These are phyloP conservation scores for Gossypium arboreum DNA, from an alignment of 345 rosid genomes.

Conservation along the genomic window DNA sequence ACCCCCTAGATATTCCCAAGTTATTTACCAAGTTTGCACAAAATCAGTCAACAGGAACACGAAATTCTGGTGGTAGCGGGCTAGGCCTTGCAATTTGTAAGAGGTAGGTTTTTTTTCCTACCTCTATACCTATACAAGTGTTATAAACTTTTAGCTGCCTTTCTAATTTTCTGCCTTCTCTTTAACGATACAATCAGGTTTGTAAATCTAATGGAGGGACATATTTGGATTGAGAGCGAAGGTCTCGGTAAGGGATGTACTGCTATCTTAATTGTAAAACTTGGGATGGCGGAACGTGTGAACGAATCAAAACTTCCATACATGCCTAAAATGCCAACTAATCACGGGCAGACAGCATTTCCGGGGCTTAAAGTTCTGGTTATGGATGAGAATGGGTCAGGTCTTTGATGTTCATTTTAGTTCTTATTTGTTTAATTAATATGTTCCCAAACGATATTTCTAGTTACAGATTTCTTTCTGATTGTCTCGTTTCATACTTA, in stretches of 20 bases:
- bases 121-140: not conserved
- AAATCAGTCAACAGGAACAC: conserved; percentile 54
- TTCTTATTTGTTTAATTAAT: not conserved
- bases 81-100: conserved; percentile 98
- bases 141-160: not conserved
- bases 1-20: conserved; percentile 83
- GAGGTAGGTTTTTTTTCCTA: conserved; percentile 43
- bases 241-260: conserved; percentile 95
- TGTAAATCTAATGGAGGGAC: conserved; percentile 95
- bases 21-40: conserved; percentile 89
- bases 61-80: conserved; percentile 82
- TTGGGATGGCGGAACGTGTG: conserved; percentile 49
- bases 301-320: conserved; percentile 51
- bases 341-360: conserved; percentile 52
- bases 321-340: conserved; percentile 36
- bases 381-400: conserved; percentile 90
- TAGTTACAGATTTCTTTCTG: not conserved
- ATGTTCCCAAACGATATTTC: not conserved
- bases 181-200: conserved; percentile 49
- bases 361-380: conserved; percentile 90
- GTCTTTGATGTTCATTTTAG: not conserved
- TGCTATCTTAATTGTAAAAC: conserved; percentile 75
- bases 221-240: conserved; percentile 94
- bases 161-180: conserved; percentile 11
- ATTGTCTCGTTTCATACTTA: not conserved